Conservation (phyloP, 2,329 filamentous ascomycete species). For the Colletotrichum lupini region DNA sequence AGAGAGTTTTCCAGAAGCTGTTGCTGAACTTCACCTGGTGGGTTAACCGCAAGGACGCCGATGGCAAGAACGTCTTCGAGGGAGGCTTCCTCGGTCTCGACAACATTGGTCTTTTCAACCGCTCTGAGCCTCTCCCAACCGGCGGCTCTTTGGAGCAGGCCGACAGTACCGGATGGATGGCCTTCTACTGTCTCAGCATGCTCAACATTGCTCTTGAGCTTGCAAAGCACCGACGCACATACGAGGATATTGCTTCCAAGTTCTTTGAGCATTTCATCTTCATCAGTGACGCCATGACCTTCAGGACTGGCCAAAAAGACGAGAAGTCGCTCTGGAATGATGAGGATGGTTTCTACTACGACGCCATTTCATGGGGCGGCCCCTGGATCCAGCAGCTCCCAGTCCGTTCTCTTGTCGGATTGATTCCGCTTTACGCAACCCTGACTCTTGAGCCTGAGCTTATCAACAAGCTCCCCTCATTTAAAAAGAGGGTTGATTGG, state of each 20-base stretch:
- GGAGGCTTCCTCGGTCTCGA: constrained; percentile 95
- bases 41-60: constrained; percentile 95
- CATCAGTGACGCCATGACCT: constrained; percentile 97
- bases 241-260: constrained; percentile 97
- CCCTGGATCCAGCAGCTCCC: constrained; percentile 94
- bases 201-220: constrained; percentile 95
- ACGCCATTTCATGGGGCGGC: constrained; percentile 95
- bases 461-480: constrained; percentile 89
- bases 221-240: constrained; percentile 92
- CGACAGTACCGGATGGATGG: constrained; percentile 99
- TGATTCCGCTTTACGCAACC: constrained; percentile 94
- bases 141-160: constrained; percentile 95
- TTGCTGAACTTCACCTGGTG: constrained; percentile 99
- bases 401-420: constrained; percentile 88
- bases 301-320: constrained; percentile 74
- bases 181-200: constrained; percentile 96
- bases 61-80: constrained; percentile 97
- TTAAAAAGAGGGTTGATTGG: constrained; percentile 95
- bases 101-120: constrained; percentile 98
- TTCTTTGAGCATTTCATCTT: constrained; percentile 99
- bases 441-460: constrained; percentile 93
- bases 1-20: constrained; percentile 96
- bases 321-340: constrained; percentile 96
- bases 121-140: constrained; percentile 92
- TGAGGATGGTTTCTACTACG: constrained; percentile 97